phyloP scores from a whole-genome alignment of 352 stramenopile species.

The Globisporangium solare region DNA sequence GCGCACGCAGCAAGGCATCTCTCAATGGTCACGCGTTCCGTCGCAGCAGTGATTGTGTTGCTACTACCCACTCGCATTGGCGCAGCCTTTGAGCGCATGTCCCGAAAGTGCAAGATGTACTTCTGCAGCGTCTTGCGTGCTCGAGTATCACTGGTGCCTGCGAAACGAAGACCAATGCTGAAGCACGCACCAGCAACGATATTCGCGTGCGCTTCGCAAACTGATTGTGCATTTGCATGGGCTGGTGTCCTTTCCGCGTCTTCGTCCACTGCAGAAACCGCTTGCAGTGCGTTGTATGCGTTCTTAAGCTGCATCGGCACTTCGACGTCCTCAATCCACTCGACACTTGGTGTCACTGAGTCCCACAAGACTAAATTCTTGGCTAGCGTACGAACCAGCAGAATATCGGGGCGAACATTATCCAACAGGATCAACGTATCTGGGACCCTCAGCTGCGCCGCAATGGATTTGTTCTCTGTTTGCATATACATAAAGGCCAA shows the following conservation, averaged over 20 bases:
- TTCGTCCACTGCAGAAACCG: not conserved
- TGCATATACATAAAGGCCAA: conserved; percentile 97
- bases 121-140: conserved; percentile 60
- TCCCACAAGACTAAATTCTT: conserved; percentile 96
- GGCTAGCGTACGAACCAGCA: conserved; percentile 92
- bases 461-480: conserved; percentile 85
- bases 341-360: conserved; percentile 75
- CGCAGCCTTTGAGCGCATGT: conserved; percentile 46
- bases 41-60: conserved; percentile 50
- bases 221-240: conserved; percentile 79
- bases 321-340: conserved; percentile 88
- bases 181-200: conserved; percentile 94
- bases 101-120: conserved; percentile 74
- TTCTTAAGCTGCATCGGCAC: conserved; percentile 49
- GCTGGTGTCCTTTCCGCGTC: conserved; percentile 17
- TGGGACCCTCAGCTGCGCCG: conserved; percentile 86
- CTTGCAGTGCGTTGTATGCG: conserved; percentile 35
- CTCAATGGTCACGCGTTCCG: conserved; percentile 89
- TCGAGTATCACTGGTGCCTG: conserved; percentile 68
- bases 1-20: conserved; percentile 91
- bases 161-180: conserved; percentile 93
- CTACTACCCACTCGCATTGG: conserved; percentile 16
- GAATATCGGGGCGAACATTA: conserved; percentile 94
- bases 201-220: conserved; percentile 94
- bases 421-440: conserved; percentile 95